A percentile compares a stretch with the other conserved stretches of the same genome.
Conservation (phyloP, 208 protist species). For the Trypanosoma avium region DNA sequence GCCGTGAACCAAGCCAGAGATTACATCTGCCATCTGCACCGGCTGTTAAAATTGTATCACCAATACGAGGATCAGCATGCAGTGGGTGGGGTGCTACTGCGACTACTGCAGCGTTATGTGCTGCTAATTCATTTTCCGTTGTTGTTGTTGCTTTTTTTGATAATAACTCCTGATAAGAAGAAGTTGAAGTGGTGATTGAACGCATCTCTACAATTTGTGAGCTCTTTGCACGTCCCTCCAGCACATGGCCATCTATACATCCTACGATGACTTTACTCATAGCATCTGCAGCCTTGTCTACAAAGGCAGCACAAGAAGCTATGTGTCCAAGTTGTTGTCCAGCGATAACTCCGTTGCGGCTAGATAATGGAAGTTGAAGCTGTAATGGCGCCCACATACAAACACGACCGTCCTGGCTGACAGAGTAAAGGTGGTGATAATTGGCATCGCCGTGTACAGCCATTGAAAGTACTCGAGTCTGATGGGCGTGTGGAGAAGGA, state of each 20-base stretch:
- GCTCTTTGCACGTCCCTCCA: conserved; percentile 53
- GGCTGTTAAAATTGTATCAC: conserved; percentile 48
- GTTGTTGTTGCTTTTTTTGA: background rate
- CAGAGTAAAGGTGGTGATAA: conserved; percentile 63
- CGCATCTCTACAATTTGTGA: conserved; percentile 49
- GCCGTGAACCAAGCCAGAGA: conserved; percentile 44
- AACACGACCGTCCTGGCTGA: conserved; percentile 70
- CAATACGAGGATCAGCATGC: conserved; percentile 31
- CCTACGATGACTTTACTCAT: conserved; percentile 71
- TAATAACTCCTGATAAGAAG: background rate
- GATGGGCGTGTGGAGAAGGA: conserved; percentile 65
- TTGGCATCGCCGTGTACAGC: conserved; percentile 60
- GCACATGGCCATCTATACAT: conserved; percentile 49
- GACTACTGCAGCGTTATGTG: conserved; percentile 31
- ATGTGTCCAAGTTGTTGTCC: conserved; percentile 46
- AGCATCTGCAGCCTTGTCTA: conserved; percentile 43
- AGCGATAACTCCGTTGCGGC: conserved; percentile 41
- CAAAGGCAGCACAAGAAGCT: conserved; percentile 48
- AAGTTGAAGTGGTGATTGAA: background rate
- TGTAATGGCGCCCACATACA: conserved; percentile 58
- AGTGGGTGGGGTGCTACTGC: conserved; percentile 53
- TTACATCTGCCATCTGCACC: conserved; percentile 53
- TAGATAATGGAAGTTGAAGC: conserved; percentile 37
- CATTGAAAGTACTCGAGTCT: conserved; percentile 47
- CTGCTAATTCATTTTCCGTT: background rate